These are phyloP conservation scores for Vanrija humicola DNA, from an alignment of 1,284 basidiomycete genomes.

Conservation along the genomic window DNA sequence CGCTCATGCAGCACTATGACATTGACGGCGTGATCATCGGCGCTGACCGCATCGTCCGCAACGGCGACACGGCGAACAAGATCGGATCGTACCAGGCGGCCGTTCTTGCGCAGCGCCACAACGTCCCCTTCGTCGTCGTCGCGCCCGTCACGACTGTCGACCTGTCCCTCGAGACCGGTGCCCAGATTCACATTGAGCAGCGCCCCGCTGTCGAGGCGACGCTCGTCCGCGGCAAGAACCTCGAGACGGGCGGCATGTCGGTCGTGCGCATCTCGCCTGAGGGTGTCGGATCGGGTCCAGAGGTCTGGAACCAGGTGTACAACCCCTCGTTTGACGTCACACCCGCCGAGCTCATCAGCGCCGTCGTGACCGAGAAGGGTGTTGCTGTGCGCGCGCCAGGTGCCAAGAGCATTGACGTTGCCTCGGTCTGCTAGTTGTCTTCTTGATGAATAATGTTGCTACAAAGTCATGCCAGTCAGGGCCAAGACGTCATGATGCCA, in stretches of 20 bases:
- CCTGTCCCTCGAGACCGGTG: slow-evolving; percentile 67
- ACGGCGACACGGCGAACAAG: slow-evolving; percentile 95
- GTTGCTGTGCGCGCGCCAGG: slow-evolving; percentile 59
- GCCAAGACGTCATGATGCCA: background rate
- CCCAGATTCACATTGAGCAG: slow-evolving; percentile 87
- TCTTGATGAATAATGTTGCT: background rate
- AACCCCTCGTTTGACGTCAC: slow-evolving; percentile 94
- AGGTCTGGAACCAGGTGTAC: slow-evolving; percentile 58
- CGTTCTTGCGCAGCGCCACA: slow-evolving; percentile 75
- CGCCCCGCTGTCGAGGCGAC: slow-evolving; percentile 79
- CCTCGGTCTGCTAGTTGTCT: slow-evolving; percentile 27
- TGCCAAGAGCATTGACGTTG: slow-evolving; percentile 42
- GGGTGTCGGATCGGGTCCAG: slow-evolving; percentile 41
- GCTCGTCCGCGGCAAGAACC: slow-evolving; percentile 65
- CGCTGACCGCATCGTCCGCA: slow-evolving; percentile 77
- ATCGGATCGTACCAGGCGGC: slow-evolving; percentile 89
- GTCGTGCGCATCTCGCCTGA: slow-evolving; percentile 49
- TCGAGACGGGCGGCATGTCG: slow-evolving; percentile 40
- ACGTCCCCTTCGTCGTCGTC: slow-evolving; percentile 82
- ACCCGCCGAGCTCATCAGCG: slow-evolving; percentile 63
- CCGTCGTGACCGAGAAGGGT: slow-evolving; percentile 83
- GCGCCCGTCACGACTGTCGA: slow-evolving; percentile 87
- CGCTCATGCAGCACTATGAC: slow-evolving; percentile 76
- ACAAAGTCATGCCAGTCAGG: background rate
- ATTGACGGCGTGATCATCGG: slow-evolving; percentile 85